phyloP scores from a whole-genome alignment of 2,329 filamentous ascomycete genomes.

The Neophaeococcomyces aloes region DNA sequence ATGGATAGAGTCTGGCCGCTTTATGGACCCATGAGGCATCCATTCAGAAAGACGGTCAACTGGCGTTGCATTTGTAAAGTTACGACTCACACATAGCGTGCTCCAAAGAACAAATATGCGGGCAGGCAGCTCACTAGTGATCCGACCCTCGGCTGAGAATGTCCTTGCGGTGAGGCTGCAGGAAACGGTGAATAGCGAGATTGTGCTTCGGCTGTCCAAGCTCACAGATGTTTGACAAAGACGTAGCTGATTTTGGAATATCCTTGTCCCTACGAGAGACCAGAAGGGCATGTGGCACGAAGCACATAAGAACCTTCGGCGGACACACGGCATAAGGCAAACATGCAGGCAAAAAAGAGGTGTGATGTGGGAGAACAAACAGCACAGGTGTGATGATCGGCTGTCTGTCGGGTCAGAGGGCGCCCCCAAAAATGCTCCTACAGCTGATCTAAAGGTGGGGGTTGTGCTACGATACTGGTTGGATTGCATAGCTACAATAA shows the following conservation, averaged over 20 bases:
- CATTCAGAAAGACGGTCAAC: too few species aligned
- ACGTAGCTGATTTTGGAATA: too few species aligned
- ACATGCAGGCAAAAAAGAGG: background rate
- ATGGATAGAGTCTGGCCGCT: too few species aligned
- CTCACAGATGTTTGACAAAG: background rate
- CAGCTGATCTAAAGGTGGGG: background rate
- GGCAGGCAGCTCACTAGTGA: background rate
- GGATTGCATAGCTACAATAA: background rate
- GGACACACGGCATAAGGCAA: background rate
- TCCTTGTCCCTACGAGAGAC: too few species aligned
- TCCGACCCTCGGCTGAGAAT: background rate
- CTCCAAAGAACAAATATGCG: too few species aligned
- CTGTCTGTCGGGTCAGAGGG: background rate
- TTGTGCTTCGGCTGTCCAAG: constrained; percentile 1
- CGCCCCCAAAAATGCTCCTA: constrained; percentile 2
- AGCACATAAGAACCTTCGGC: background rate
- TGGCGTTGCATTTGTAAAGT: too few species aligned
- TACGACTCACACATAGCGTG: too few species aligned
- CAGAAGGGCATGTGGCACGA: background rate
- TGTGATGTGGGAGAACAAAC: background rate
- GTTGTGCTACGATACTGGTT: background rate
- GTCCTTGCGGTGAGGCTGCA: constrained; percentile 5
- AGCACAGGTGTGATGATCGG: background rate
- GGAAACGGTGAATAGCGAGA: background rate
- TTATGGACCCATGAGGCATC: too few species aligned